Percentiles rank a stretch among this genome's conserved stretches.
Evolutionary conservation across 2,329 filamentous ascomycete species (phyloP).

Genomic region (Pyrenochaeta sp.): DNA sequence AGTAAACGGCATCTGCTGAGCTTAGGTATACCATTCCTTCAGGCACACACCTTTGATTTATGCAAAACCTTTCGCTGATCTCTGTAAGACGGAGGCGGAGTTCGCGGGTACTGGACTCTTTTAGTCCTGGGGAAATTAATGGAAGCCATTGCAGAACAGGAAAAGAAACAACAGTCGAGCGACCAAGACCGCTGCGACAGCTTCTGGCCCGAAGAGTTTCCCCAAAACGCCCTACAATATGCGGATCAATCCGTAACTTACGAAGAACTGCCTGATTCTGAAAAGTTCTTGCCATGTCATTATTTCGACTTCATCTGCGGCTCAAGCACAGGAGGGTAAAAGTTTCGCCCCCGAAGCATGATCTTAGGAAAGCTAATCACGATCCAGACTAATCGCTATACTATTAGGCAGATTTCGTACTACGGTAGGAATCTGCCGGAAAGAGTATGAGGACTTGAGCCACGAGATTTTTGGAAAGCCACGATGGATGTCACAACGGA

Average conservation of each 20-base stretch:
- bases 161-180: background rate
- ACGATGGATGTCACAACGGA: background rate
- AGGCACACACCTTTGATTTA: background rate
- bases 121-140: background rate
- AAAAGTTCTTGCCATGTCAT: background rate
- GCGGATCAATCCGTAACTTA: background rate
- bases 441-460: background rate
- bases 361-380: background rate
- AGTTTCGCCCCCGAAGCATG: background rate
- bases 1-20: background rate
- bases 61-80: background rate
- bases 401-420: background rate
- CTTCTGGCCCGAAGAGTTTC: background rate
- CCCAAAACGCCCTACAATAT: background rate
- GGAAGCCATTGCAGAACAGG: background rate
- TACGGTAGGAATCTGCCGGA: background rate
- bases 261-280: background rate
- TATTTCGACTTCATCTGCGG: background rate
- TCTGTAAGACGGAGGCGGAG: background rate
- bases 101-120: background rate
- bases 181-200: background rate
- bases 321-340: background rate
- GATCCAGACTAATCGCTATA: background rate
- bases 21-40: background rate
- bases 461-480: background rate